Conservation (phyloP, 2,329 filamentous ascomycete species). For the Fusarium subglutinans region DNA sequence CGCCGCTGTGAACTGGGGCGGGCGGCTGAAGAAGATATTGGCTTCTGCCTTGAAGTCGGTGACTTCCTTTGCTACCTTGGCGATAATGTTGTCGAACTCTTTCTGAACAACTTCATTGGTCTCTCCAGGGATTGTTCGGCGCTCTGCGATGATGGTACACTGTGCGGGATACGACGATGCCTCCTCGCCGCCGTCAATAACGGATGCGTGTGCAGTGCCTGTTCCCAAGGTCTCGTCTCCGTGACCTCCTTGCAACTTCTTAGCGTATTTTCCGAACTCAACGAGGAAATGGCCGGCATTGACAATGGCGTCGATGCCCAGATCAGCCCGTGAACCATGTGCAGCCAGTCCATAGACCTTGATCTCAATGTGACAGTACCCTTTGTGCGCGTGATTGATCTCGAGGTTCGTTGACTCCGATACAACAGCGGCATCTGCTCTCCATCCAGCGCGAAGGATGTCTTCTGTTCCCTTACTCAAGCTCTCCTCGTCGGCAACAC, state of each 20-base stretch:
- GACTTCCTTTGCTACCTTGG: conserved; percentile 44
- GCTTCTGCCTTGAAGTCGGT: conserved; percentile 53
- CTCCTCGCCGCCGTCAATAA: conserved; percentile 62
- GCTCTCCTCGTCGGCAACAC: conserved; percentile 64
- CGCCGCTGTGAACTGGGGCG: conserved; percentile 51
- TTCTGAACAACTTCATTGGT: conserved; percentile 47
- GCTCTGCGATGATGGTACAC: conserved; percentile 60
- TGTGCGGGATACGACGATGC: conserved; percentile 59
- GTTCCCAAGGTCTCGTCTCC: conserved; percentile 48
- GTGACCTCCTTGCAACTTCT: conserved; percentile 42
- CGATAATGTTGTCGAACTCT: conserved; percentile 52
- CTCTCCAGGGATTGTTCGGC: conserved; percentile 58
- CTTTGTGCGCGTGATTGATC: conserved; percentile 59
- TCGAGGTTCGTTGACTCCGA: conserved; percentile 57
- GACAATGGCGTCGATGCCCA: conserved; percentile 60
- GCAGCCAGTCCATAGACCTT: conserved; percentile 53
- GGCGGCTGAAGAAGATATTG: conserved; percentile 53
- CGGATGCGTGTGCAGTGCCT: conserved; percentile 57
- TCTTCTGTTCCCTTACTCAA: conserved; percentile 61
- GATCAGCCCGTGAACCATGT: conserved; percentile 54
- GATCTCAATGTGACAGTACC: conserved; percentile 58
- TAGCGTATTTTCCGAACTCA: conserved; percentile 54
- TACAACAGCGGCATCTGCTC: conserved; percentile 61
- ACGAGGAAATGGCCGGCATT: conserved; percentile 58
- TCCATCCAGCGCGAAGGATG: conserved; percentile 61